Evolutionary conservation across 352 stramenopile genomes (phyloP).

Genomic region (Phytophthora palmivora): DNA sequence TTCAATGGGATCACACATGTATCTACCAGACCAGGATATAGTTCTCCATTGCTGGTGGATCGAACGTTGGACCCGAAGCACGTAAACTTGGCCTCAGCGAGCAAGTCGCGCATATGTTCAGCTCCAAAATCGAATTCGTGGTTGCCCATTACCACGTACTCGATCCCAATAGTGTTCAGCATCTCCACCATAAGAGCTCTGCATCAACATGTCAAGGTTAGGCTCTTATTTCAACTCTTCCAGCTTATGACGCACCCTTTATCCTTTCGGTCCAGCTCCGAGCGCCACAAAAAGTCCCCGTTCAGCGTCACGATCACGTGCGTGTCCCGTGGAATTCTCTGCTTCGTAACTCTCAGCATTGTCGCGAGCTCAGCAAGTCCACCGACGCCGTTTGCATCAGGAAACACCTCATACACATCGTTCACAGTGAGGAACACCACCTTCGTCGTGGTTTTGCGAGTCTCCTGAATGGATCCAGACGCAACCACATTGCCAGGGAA

Average conservation of each 20-base stretch:
- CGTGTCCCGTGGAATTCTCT: slow-evolving; percentile 31
- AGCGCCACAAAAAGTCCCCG: slow-evolving; percentile 77
- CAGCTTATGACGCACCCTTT: slow-evolving; percentile 59
- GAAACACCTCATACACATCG: slow-evolving; percentile 76
- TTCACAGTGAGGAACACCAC: slow-evolving; percentile 75
- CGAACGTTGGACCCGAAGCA: slow-evolving; percentile 74
- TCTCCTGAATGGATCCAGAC: slow-evolving; percentile 1
- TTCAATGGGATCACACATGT: slow-evolving; percentile 40
- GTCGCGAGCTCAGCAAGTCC: slow-evolving; percentile 65
- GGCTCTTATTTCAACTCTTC: not conserved
- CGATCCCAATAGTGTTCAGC: slow-evolving; percentile 57
- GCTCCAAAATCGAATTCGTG: slow-evolving; percentile 83
- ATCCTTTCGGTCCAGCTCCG: slow-evolving; percentile 64
- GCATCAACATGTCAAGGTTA: slow-evolving; percentile 14
- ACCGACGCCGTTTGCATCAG: slow-evolving; percentile 33
- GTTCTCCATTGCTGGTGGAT: slow-evolving; percentile 20
- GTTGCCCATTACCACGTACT: slow-evolving; percentile 79
- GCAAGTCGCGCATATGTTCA: slow-evolving; percentile 41
- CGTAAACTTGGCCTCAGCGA: slow-evolving; percentile 51
- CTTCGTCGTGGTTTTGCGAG: slow-evolving; percentile 14
- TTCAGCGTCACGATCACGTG: slow-evolving; percentile 71
- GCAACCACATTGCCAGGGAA: slow-evolving; percentile 9
- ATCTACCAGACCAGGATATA: slow-evolving; percentile 53
- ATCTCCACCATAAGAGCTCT: slow-evolving; percentile 76
- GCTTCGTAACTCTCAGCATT: slow-evolving; percentile 43